phyloP scores from a whole-genome alignment of 2,329 filamentous ascomycete species.

The Coccinonectria pachysandricola region DNA sequence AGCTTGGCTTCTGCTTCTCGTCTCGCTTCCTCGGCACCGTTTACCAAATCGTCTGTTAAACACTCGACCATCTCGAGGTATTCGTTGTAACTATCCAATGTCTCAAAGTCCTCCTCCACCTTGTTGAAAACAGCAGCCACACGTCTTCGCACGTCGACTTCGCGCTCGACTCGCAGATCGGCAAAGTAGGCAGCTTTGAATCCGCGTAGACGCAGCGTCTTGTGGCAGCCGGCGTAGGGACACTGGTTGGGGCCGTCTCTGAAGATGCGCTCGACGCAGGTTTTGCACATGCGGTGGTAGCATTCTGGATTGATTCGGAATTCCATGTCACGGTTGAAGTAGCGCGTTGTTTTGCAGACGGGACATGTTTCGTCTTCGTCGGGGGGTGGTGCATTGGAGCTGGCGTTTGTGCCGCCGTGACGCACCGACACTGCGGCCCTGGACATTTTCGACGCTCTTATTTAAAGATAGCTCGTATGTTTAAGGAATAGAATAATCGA shows the following conservation, averaged over 20 bases:
- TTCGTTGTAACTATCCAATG: conserved; percentile 75
- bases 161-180: conserved; percentile 78
- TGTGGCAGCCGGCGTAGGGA: conserved; percentile 78
- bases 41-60: conserved; percentile 79
- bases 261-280: conserved; percentile 91
- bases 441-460: too few species aligned
- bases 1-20: conserved; percentile 34
- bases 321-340: conserved; percentile 86
- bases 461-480: too few species aligned
- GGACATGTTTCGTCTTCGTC: conserved; percentile 68
- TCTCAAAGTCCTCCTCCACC: conserved; percentile 82
- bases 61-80: conserved; percentile 90
- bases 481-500: too few species aligned
- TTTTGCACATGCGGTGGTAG: conserved; percentile 98
- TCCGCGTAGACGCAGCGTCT: conserved; percentile 72
- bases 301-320: conserved; percentile 98
- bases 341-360: conserved; percentile 92
- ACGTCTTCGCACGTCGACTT: conserved; percentile 80
- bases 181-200: conserved; percentile 87
- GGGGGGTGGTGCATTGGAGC: conserved; percentile 7
- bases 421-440: conserved; percentile 20
- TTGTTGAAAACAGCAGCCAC: conserved; percentile 80
- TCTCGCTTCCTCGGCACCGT: conserved; percentile 55
- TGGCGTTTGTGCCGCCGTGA: conserved; percentile 10
- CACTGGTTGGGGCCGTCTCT: conserved; percentile 84